phyloP scores from a whole-genome alignment of 2,329 filamentous ascomycete genomes.

The Bipolaris bicolor region DNA sequence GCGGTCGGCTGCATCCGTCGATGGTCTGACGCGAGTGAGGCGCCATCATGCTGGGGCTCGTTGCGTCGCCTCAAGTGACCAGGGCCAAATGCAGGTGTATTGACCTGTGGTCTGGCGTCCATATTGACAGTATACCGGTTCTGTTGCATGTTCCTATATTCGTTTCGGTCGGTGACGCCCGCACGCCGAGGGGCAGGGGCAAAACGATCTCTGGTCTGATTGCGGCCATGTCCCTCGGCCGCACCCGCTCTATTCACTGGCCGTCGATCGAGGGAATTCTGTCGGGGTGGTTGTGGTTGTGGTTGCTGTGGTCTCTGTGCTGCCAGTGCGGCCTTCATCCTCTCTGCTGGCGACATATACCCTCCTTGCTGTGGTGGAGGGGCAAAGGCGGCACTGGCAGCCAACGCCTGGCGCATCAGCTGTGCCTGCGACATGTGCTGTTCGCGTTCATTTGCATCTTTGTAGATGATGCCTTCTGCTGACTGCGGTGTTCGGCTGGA shows the following conservation, averaged over 20 bases:
- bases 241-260: slow-evolving; percentile 20
- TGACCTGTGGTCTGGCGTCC: slow-evolving; percentile 35
- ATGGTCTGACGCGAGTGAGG: slow-evolving; percentile 3
- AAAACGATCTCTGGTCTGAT: slow-evolving; percentile 27
- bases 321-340: slow-evolving; percentile 20
- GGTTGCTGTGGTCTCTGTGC: slow-evolving; percentile 12
- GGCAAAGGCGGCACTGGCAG: slow-evolving; percentile 22
- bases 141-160: slow-evolving; percentile 16
- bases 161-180: slow-evolving; percentile 5
- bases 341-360: slow-evolving; percentile 26
- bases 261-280: slow-evolving; percentile 21
- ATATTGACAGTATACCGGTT: slow-evolving; percentile 41
- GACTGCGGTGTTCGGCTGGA: slow-evolving; percentile 41
- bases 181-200: slow-evolving; percentile 14
- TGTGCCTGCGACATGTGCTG: slow-evolving; percentile 35
- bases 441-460: slow-evolving; percentile 27
- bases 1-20: slow-evolving; percentile 3
- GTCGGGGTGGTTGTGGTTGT: slow-evolving; percentile 20
- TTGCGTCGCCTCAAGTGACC: slow-evolving; percentile 37
- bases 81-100: slow-evolving; percentile 35
- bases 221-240: slow-evolving; percentile 26
- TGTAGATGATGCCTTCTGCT: slow-evolving; percentile 38
- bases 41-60: slow-evolving; percentile 21
- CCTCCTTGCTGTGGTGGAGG: slow-evolving; percentile 22
- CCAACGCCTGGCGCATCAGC: slow-evolving; percentile 35